phyloP scores from a whole-genome alignment of 1,139 yeast species.

The Debaryomyces coudertii region DNA sequence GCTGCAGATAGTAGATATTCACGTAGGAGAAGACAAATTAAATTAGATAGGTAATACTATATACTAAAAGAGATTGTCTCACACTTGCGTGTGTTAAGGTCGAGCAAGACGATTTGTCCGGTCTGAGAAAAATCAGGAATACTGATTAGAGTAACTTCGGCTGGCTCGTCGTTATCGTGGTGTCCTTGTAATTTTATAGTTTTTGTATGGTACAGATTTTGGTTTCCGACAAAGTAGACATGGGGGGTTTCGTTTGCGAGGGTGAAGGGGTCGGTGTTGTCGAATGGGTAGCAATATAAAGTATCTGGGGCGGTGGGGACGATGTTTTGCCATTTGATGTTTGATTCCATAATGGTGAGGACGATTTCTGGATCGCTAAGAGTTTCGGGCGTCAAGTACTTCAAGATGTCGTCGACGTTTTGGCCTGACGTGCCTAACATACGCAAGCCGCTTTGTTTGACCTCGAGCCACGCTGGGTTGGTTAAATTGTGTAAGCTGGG shows the following conservation, averaged over 20 bases:
- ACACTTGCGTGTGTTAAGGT: constrained; percentile 58
- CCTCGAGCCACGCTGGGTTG: constrained; percentile 73
- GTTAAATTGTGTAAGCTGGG: constrained; percentile 54
- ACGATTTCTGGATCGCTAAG: constrained; percentile 28
- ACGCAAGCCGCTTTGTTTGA: constrained; percentile 53
- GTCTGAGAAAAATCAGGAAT: constrained; percentile 72
- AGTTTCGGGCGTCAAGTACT: constrained; percentile 48
- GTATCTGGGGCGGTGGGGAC: constrained; percentile 98
- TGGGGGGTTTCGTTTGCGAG: constrained; percentile 73
- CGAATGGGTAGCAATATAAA: constrained; percentile 83
- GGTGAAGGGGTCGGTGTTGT: constrained; percentile 80
- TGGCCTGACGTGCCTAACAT: constrained; percentile 84
- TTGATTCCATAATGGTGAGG: constrained; percentile 63
- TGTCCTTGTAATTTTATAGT: constrained; percentile 16
- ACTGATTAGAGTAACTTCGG: constrained; percentile 55
- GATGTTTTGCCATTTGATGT: constrained; percentile 80
- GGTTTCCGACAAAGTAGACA: constrained; percentile 86
- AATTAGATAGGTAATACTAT: not conserved
- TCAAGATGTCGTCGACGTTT: constrained; percentile 73
- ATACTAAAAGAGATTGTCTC: constrained; percentile 36
- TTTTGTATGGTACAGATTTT: constrained; percentile 55
- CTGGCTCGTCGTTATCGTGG: constrained; percentile 23
- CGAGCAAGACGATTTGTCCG: constrained; percentile 70
- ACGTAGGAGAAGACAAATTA: not conserved
- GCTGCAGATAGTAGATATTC: not conserved